phyloP scores from a whole-genome alignment of 768 basidiomycete species.

The Termitomyces sp. region DNA sequence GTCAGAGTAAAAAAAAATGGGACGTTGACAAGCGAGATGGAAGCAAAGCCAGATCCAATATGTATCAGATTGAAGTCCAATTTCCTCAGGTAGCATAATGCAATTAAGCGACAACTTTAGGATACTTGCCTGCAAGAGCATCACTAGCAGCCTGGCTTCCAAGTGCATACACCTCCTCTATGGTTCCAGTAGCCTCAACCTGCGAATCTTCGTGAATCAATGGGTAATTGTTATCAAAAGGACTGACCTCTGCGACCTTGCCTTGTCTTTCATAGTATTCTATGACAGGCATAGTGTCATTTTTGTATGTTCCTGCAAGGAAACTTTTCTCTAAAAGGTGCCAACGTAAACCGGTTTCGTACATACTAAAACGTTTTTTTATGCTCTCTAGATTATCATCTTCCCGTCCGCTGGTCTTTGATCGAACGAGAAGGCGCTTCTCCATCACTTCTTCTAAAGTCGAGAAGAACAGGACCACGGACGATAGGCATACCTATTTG shows the following conservation, averaged over 20 bases:
- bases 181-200: slow-evolving; percentile 57
- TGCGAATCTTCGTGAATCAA: slow-evolving; percentile 18
- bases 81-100: not conserved
- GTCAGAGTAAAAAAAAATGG: not conserved
- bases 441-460: slow-evolving; percentile 89
- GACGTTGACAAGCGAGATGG: not conserved
- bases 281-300: slow-evolving; percentile 92
- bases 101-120: slow-evolving; percentile 5
- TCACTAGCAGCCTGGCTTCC: slow-evolving; percentile 46
- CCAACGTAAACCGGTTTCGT: not conserved
- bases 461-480: slow-evolving; percentile 78
- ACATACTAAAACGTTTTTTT: slow-evolving; percentile 91
- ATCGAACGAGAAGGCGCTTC: slow-evolving; percentile 78
- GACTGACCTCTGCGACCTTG: slow-evolving; percentile 77
- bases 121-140: slow-evolving; percentile 18
- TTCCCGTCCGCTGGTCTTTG: slow-evolving; percentile 91
- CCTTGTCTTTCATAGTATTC: slow-evolving; percentile 61
- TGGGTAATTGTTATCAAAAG: not conserved
- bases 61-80: not conserved
- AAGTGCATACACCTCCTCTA: slow-evolving; percentile 18
- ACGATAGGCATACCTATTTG: slow-evolving; percentile 71
- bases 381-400: slow-evolving; percentile 96
- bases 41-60: not conserved
- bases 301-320: slow-evolving; percentile 69
- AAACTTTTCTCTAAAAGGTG: not conserved